Percentiles rank a stretch among this genome's conserved stretches.
These are phyloP conservation scores for Candida golubevii DNA, from an alignment of 805 yeast species.

Conservation along the genomic window DNA sequence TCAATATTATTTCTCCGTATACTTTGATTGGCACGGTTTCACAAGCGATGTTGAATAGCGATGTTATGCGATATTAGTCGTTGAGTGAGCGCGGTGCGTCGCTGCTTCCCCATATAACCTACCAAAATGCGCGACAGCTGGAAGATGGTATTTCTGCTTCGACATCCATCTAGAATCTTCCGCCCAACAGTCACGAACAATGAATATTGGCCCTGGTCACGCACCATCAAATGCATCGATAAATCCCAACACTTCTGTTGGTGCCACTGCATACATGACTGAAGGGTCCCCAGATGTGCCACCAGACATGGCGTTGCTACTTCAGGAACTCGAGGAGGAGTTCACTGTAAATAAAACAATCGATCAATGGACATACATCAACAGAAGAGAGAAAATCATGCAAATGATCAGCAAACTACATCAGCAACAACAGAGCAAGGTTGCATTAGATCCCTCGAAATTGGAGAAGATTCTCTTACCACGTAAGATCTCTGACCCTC, in stretches of 20 bases:
- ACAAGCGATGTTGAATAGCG: too few species aligned
- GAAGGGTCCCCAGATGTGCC: constrained; percentile 34
- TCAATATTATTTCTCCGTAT: too few species aligned
- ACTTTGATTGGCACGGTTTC: too few species aligned
- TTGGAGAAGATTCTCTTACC: constrained; percentile 65
- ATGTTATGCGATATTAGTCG: too few species aligned
- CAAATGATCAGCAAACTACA: constrained; percentile 32
- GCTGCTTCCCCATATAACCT: too few species aligned
- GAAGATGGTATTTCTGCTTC: too few species aligned
- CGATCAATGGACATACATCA: constrained; percentile 46
- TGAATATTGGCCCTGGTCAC: constrained; percentile 12
- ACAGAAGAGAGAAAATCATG: constrained; percentile 42
- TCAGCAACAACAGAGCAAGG: constrained; percentile 23
- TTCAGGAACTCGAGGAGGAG: constrained; percentile 40
- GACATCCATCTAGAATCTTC: too few species aligned
- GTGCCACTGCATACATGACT: constrained; percentile 11
- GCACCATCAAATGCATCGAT: constrained; percentile 6
- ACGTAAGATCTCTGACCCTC: constrained; percentile 34
- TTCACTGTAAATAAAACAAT: constrained; percentile 37
- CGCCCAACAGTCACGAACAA: constrained; percentile 1
- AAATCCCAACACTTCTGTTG: constrained; percentile 7
- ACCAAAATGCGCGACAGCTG: too few species aligned
- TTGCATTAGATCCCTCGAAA: constrained; percentile 28
- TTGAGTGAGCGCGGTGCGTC: too few species aligned
- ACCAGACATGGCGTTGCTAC: constrained; percentile 41